Evolutionary conservation across 108 stramenopile species (phyloP).

Genomic region (Nitzschia sp.): DNA sequence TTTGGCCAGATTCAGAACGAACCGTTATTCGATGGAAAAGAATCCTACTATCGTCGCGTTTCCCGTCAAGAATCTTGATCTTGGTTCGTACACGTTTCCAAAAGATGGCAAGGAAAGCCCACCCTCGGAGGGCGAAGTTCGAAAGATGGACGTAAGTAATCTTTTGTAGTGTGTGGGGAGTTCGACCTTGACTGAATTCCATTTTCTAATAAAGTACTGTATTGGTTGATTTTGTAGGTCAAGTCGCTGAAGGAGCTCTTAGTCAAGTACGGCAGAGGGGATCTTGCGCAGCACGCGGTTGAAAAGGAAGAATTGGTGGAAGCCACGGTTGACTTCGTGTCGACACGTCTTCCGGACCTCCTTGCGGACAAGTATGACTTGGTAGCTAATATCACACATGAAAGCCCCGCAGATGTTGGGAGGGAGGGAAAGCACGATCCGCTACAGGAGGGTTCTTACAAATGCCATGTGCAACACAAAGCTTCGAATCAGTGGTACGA

Average conservation of each 20-base stretch:
- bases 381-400: constrained; percentile 94
- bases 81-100: constrained; percentile 73
- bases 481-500: constrained; percentile 95
- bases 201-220: neutral
- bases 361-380: constrained; percentile 94
- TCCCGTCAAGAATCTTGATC: constrained; percentile 96
- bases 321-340: constrained; percentile 63
- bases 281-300: constrained; percentile 45
- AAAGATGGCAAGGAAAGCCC: constrained; percentile 18
- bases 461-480: constrained; percentile 90
- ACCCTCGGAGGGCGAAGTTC: constrained; percentile 74
- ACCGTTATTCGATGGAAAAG: constrained; percentile 93
- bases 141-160: constrained; percentile 66
- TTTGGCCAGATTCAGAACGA: constrained; percentile 90
- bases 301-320: constrained; percentile 83
- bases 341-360: constrained; percentile 73
- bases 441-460: constrained; percentile 85
- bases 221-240: constrained; percentile 32
- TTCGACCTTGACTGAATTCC: neutral
- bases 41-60: constrained; percentile 99
- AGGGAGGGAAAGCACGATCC: constrained; percentile 80
- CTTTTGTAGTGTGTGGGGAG: neutral
- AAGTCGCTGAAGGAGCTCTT: constrained; percentile 76
- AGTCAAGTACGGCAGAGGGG: constrained; percentile 55
- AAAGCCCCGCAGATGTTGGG: constrained; percentile 78